Evolutionary conservation across 345 rosid genomes (phyloP).

Genomic region (Arabidopsis thaliana): TAIR10.1 NC_003074.8:5022501-5023000

Average conservation of each 20-base stretch:
- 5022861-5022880: constrained; percentile 4
- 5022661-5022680: constrained; percentile 30
- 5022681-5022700: background rate
- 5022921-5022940: background rate
- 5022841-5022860: constrained; percentile 17
- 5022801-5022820: constrained; percentile 29
- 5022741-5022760: background rate
- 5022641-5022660: background rate
- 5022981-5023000: background rate
- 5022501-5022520: constrained; percentile 66
- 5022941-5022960: background rate
- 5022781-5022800: constrained; percentile 8
- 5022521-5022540: constrained; percentile 49
- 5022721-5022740: constrained; percentile 18
- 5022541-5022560: constrained; percentile 49
- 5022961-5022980: constrained; percentile 1
- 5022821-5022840: constrained; percentile 22
- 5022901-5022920: constrained; percentile 6
- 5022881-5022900: constrained; percentile 1
- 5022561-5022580: constrained; percentile 62
- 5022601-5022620: background rate
- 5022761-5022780: background rate
- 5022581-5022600: constrained; percentile 22
- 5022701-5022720: constrained; percentile 4
- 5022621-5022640: constrained; percentile 5